Evolutionary conservation across 257 asterid species (phyloP), one percentile per base, ranked within the genome.

Genomic region (Schizonepeta tenuifolia): DNA sequence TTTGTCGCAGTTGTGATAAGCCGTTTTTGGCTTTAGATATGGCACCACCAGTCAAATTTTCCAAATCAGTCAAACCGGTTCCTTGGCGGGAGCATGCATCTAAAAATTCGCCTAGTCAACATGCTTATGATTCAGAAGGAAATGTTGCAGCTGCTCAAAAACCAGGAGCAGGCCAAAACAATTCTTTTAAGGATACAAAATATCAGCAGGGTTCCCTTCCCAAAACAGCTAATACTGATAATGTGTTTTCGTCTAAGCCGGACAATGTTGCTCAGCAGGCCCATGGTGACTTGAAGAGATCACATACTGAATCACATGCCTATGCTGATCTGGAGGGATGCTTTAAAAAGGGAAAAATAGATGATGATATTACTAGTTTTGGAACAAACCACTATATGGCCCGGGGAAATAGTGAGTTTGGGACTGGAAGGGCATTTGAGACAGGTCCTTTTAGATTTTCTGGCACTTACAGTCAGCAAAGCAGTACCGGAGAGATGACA

Each of bases 231-330:
- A 64, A 62, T 80, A 65, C 54, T 64, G 78, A 69, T 61, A 68
- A 60, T 69, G 69, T 49, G 5, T 83, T 78, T 74, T 86, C 91
- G 60, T 80, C 89, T 22, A 86, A 88, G 79, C 84, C 85, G 36
- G 80, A 83, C 24, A 74, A 61, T 70, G 81, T 80, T 49, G 82
- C 80, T 63, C 88, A 83, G 80, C 90, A 70, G 81, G 91, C 83
- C 28, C 84, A 78, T 36, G 86, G 80, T 70, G 77, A 70, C 75
- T 36, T 78, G 81, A 91, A 88, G 83, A 84, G 92, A 74, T 81
- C 85, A 11, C 84, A 75, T 73, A 80, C 73, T 67, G 87, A 82
- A 73, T 73, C 89, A 44, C 69, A 69, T 21, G 53, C 75, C 49
- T 67, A 78, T 56, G 20, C 80, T 56, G 82, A 79, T 17, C 20